These are phyloP conservation scores for Sporobolomyces phaffii DNA, from an alignment of 768 basidiomycete genomes.

Conservation along the genomic window DNA sequence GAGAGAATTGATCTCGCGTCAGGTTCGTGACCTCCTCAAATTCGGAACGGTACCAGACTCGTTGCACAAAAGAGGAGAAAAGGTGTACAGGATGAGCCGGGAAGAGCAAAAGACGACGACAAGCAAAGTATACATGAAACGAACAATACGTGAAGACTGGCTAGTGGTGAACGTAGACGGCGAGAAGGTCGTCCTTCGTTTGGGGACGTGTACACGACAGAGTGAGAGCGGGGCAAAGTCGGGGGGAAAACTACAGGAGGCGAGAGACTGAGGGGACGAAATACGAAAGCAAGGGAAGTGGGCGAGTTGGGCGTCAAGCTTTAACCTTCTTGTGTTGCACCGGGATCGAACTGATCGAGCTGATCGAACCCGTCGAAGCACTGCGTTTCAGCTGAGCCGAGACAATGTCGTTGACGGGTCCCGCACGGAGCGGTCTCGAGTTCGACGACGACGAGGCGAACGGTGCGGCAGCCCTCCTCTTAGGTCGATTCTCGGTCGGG, in stretches of 20 bases:
- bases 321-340: conserved; percentile 26
- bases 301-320: background rate
- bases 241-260: background rate
- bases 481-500: conserved; percentile 7
- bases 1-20: too few relatives aligned
- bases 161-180: too few relatives aligned
- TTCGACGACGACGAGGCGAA: background rate
- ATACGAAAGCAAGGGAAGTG: background rate
- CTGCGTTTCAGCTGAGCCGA: conserved; percentile 34
- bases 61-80: conserved; percentile 7
- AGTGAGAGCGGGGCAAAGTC: background rate
- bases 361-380: conserved; percentile 21
- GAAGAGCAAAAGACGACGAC: too few relatives aligned
- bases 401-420: conserved; percentile 5
- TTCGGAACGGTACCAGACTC: background rate
- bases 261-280: background rate
- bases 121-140: too few relatives aligned
- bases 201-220: background rate
- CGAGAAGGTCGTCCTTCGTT: too few relatives aligned
- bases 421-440: background rate
- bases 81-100: too few relatives aligned
- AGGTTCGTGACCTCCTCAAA: too few relatives aligned
- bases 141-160: too few relatives aligned
- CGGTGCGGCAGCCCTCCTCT: background rate
- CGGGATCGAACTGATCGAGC: conserved; percentile 26